A percentile compares a stretch with the other conserved stretches of the same genome.
Conservation (phyloP, 2,329 filamentous ascomycete species). For the Exophiala aquamarina region DNA sequence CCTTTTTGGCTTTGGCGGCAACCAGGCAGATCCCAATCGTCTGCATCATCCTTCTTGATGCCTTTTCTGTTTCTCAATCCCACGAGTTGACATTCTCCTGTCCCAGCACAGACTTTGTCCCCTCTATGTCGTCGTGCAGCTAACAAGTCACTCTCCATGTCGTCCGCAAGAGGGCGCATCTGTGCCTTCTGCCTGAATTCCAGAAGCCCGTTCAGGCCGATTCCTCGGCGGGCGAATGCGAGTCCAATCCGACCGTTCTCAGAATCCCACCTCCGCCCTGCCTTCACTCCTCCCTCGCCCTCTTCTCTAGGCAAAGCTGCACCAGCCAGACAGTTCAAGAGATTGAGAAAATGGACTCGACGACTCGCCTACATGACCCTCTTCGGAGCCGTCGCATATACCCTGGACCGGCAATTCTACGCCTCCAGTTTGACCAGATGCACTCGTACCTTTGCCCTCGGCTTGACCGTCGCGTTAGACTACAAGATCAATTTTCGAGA, state of each 20-base stretch:
- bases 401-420: slow-evolving; percentile 72
- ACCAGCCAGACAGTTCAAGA: slow-evolving; percentile 69
- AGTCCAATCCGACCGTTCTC: slow-evolving; percentile 19
- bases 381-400: slow-evolving; percentile 62
- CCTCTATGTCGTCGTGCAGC: not conserved
- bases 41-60: slow-evolving; percentile 4
- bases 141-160: slow-evolving; percentile 8
- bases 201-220: not conserved
- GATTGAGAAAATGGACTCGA: slow-evolving; percentile 73
- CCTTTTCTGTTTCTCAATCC: no score
- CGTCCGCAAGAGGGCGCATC: slow-evolving; percentile 20
- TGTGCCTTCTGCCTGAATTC: slow-evolving; percentile 22
- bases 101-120: not conserved
- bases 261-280: slow-evolving; percentile 32
- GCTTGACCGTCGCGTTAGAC: slow-evolving; percentile 79
- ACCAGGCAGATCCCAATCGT: slow-evolving; percentile 12
- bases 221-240: slow-evolving; percentile 1
- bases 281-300: slow-evolving; percentile 73
- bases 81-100: not conserved
- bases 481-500: slow-evolving; percentile 96
- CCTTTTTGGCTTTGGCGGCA: no score
- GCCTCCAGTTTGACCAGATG: slow-evolving; percentile 77
- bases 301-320: slow-evolving; percentile 72
- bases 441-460: slow-evolving; percentile 75
- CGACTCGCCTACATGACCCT: slow-evolving; percentile 65